Conservation (phyloP, 768 basidiomycete species). For the Termitomyces bulborhizus region DNA sequence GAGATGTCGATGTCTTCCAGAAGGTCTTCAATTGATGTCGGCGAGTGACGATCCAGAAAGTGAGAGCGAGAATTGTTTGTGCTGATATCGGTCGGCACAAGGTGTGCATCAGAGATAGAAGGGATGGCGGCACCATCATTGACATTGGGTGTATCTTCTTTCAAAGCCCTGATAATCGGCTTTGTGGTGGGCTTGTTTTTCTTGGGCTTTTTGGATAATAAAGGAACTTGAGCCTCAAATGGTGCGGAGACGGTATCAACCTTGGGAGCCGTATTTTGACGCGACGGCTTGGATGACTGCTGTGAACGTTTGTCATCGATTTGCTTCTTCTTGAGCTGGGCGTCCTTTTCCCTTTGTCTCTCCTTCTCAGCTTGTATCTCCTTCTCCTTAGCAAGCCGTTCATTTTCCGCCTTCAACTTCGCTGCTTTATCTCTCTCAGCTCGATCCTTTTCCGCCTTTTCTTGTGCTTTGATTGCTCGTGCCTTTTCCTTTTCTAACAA, state of each 20-base stretch:
- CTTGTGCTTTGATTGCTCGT: slow-evolving; percentile 27
- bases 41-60: slow-evolving; percentile 45
- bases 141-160: slow-evolving; percentile 44
- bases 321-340: slow-evolving; percentile 18
- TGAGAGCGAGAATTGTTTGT: slow-evolving; percentile 56
- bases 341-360: slow-evolving; percentile 16
- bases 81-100: slow-evolving; percentile 38
- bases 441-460: slow-evolving; percentile 25
- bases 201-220: slow-evolving; percentile 79
- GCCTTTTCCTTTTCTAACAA: slow-evolving; percentile 42
- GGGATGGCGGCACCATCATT: slow-evolving; percentile 38
- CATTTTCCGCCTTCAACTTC: slow-evolving; percentile 18
- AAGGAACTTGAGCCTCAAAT: slow-evolving; percentile 55
- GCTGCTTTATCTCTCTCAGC: slow-evolving; percentile 30
- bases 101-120: slow-evolving; percentile 44
- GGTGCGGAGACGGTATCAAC: slow-evolving; percentile 14
- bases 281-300: slow-evolving; percentile 1
- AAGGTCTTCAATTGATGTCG: slow-evolving; percentile 55
- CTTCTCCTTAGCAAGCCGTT: slow-evolving; percentile 26
- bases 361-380: slow-evolving; percentile 18
- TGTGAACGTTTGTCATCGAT: slow-evolving; percentile 16
- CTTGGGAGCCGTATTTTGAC: slow-evolving; percentile 7
- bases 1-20: slow-evolving; percentile 60
- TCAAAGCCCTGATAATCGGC: slow-evolving; percentile 41
- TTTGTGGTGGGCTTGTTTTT: slow-evolving; percentile 67